Evolutionary conservation across 2,329 filamentous ascomycete species (phyloP).

Genomic region (Graphilbum fragrans): DNA sequence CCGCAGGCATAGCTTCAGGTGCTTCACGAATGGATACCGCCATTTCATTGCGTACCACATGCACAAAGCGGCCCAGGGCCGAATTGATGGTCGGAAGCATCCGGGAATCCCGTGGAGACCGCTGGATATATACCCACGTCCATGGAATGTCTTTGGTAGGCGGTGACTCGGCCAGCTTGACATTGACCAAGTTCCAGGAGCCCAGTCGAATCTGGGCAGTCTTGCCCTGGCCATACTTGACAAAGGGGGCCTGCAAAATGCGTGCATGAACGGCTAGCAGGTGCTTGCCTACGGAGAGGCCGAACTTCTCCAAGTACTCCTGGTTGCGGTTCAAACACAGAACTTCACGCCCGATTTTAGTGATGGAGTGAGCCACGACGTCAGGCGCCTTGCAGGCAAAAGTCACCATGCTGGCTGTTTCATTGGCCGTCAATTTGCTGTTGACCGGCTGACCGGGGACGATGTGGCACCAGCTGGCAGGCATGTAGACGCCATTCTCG

Average conservation of each 20-base stretch:
- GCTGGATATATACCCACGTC: conserved; percentile 23
- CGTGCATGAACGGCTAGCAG: conserved; percentile 65
- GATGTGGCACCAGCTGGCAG: conserved; percentile 53
- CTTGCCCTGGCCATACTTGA: conserved; percentile 40
- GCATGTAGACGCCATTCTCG: conserved; percentile 48
- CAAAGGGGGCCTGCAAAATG: conserved; percentile 45
- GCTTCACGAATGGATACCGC: conserved; percentile 23
- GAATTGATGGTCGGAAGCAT: neutral
- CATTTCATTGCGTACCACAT: conserved; percentile 21
- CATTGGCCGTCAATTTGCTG: conserved; percentile 42
- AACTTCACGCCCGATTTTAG: conserved; percentile 39
- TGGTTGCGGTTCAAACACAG: conserved; percentile 42
- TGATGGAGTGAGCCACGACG: conserved; percentile 56
- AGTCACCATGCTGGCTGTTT: conserved; percentile 57
- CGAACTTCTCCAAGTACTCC: conserved; percentile 40
- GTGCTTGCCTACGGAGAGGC: conserved; percentile 44
- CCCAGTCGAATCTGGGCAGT: conserved; percentile 30
- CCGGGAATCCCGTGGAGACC: neutral
- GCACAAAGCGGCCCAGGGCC: conserved; percentile 21
- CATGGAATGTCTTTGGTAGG: conserved; percentile 36
- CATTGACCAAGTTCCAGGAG: conserved; percentile 62
- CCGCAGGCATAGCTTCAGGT: neutral
- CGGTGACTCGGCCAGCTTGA: conserved; percentile 13
- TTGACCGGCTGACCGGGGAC: conserved; percentile 52
- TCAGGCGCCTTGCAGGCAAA: conserved; percentile 59